A percentile compares a stretch with the other conserved stretches of the same genome.
Conservation (phyloP, 2,329 filamentous ascomycete genomes). For the Scedosporium minutisporum region DNA sequence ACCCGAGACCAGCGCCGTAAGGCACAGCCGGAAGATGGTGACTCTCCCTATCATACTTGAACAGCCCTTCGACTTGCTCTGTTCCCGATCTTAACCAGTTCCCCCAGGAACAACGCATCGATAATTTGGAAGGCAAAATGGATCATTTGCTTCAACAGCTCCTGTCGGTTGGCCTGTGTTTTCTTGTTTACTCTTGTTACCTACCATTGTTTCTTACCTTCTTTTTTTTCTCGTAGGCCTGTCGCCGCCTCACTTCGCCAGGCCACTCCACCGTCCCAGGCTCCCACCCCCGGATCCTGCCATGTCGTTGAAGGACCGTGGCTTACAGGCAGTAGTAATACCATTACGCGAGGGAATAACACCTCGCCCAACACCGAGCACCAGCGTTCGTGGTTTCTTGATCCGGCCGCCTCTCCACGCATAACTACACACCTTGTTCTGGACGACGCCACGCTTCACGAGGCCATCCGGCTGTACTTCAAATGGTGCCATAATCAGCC, state of each 20-base stretch:
- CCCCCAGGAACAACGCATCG: constrained; percentile 23
- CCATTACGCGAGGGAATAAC: too few species aligned
- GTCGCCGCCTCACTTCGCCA: neutral
- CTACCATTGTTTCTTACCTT: neutral
- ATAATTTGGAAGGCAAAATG: constrained; percentile 19
- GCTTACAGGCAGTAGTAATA: neutral
- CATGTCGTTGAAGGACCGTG: neutral
- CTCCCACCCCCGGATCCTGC: neutral
- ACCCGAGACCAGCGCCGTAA: constrained; percentile 5
- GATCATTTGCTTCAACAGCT: constrained; percentile 14
- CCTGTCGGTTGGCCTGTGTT: constrained; percentile 5
- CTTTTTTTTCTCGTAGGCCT: neutral
- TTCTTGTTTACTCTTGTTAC: neutral
- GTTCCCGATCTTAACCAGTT: constrained; percentile 1
- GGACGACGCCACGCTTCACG: constrained; percentile 12
- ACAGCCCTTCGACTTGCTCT: neutral
- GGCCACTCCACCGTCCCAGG: neutral
- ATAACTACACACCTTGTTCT: constrained; percentile 1
- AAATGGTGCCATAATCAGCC: constrained; percentile 40
- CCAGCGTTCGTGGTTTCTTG: neutral
- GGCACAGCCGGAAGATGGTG: constrained; percentile 13
- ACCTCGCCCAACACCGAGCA: neutral
- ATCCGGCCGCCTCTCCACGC: neutral
- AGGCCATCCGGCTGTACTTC: constrained; percentile 28
- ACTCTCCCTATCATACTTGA: neutral